A percentile compares a stretch with the other conserved stretches of the same genome.
These are phyloP conservation scores for Populus tomentosa DNA, from an alignment of 441 rosid species.

Conservation along the genomic window DNA sequence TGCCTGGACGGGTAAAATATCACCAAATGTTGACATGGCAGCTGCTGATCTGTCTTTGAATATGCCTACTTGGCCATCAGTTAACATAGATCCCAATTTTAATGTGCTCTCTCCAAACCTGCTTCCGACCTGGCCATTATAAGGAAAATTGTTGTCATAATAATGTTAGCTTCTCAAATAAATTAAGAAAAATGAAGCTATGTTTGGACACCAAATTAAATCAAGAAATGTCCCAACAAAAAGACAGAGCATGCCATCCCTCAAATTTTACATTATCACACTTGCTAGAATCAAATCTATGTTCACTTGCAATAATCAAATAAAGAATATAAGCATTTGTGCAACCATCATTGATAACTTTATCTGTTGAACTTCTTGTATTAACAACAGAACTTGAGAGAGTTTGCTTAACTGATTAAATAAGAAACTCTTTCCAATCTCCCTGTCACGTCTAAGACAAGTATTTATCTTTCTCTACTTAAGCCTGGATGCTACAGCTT, in stretches of 20 bases:
- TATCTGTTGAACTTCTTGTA: neutral
- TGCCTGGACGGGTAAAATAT: slow-evolving; percentile 90
- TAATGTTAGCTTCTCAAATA: slow-evolving; percentile 3
- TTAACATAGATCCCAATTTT: slow-evolving; percentile 85
- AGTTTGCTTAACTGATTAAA: neutral
- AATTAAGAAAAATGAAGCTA: slow-evolving; percentile 7
- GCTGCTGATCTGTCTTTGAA: slow-evolving; percentile 97
- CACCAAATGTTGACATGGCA: slow-evolving; percentile 94
- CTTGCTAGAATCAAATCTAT: neutral
- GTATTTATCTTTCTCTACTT: neutral
- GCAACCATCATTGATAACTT: neutral
- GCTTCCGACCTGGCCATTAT: slow-evolving; percentile 76
- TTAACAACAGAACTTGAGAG: neutral
- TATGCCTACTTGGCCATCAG: slow-evolving; percentile 95
- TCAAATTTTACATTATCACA: neutral
- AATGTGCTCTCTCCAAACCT: slow-evolving; percentile 96
- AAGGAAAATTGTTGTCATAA: slow-evolving; percentile 8
- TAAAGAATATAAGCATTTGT: neutral
- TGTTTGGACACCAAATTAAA: neutral
- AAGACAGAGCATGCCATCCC: neutral
- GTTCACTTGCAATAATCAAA: neutral
- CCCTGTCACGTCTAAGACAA: neutral
- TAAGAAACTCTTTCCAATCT: neutral
- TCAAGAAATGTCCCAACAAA: neutral
- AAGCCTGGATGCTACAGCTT: neutral